phyloP scores from a whole-genome alignment of 495 filamentous ascomycete genomes.

The Aspergillus ostianus region DNA sequence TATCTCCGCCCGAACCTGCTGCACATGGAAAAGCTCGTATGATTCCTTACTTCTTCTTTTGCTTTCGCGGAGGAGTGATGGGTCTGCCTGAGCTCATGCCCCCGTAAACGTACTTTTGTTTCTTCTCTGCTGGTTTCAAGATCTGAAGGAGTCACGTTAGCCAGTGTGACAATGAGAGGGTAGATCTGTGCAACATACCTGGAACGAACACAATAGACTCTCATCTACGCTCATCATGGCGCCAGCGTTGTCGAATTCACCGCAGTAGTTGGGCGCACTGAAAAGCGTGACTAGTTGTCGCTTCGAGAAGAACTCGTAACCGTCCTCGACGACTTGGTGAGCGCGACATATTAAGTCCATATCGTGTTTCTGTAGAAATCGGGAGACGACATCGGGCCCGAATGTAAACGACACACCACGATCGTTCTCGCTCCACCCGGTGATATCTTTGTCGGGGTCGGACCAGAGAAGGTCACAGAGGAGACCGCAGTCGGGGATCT shows the following conservation, averaged over 20 bases:
- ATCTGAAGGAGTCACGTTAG: slow-evolving; percentile 57
- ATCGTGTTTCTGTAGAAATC: slow-evolving; percentile 98
- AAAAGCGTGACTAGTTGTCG: slow-evolving; percentile 96
- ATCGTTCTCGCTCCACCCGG: slow-evolving; percentile 99
- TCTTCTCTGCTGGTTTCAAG: slow-evolving; percentile 99
- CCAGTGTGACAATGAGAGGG: background rate
- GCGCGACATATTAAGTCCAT: slow-evolving; percentile 99
- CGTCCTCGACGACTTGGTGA: slow-evolving; percentile 98
- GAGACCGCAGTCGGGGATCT: slow-evolving; percentile 98
- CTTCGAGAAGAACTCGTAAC: slow-evolving; percentile 99
- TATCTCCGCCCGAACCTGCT: slow-evolving; percentile 98
- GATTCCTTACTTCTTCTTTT: slow-evolving; percentile 78
- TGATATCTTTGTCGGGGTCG: slow-evolving; percentile 99
- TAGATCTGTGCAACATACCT: slow-evolving; percentile 57
- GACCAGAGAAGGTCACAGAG: slow-evolving; percentile 98
- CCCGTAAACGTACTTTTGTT: slow-evolving; percentile 99
- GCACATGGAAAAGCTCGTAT: slow-evolving; percentile 80
- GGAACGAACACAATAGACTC: slow-evolving; percentile 97
- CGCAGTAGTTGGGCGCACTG: slow-evolving; percentile 98
- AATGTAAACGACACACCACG: slow-evolving; percentile 99
- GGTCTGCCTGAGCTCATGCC: slow-evolving; percentile 82
- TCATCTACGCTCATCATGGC: slow-evolving; percentile 99
- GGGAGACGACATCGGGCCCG: slow-evolving; percentile 96
- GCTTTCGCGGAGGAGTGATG: slow-evolving; percentile 88
- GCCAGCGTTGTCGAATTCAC: slow-evolving; percentile 98